Conservation (phyloP, 2,329 filamentous ascomycete species). For the Thielaviopsis populi region DNA sequence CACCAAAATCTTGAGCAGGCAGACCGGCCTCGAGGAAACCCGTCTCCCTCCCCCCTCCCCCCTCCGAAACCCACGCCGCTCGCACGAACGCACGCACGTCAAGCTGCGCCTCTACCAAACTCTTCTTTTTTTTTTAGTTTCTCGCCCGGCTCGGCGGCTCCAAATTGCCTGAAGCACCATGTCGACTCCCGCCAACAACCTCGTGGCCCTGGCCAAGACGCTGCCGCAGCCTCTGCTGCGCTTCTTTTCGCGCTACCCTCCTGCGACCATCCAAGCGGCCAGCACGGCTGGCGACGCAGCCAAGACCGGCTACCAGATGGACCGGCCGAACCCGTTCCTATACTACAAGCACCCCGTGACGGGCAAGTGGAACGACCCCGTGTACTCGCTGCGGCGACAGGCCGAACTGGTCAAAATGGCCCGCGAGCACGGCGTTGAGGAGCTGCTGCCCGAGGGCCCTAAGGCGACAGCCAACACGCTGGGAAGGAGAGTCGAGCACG, state of each 20-base stretch:
- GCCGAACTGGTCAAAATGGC: conserved; percentile 84
- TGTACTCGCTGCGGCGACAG: conserved; percentile 72
- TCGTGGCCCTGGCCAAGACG: conserved; percentile 47
- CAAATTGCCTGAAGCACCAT: too few species aligned
- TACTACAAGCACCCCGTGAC: conserved; percentile 64
- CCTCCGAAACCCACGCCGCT: too few species aligned
- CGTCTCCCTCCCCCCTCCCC: too few species aligned
- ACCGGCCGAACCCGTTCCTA: conserved; percentile 64
- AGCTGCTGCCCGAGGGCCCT: conserved; percentile 58
- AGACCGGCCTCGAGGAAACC: background rate
- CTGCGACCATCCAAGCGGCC: conserved; percentile 42
- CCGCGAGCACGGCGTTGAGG: conserved; percentile 60
- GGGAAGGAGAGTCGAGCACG: conserved; percentile 58
- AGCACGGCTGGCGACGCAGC: conserved; percentile 22
- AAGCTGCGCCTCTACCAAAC: background rate
- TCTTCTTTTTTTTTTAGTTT: background rate
- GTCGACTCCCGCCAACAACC: conserved; percentile 22
- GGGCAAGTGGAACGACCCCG: conserved; percentile 68
- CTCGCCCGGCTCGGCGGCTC: too few species aligned
- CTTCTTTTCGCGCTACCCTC: conserved; percentile 85
- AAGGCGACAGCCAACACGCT: conserved; percentile 63
- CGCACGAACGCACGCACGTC: too few species aligned
- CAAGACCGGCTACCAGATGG: conserved; percentile 38
- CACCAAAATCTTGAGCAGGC: background rate
- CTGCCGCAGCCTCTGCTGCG: conserved; percentile 65